Evolutionary conservation across 179 eudicot genomes (phyloP).

Genomic region (Beta lomatogona): DNA sequence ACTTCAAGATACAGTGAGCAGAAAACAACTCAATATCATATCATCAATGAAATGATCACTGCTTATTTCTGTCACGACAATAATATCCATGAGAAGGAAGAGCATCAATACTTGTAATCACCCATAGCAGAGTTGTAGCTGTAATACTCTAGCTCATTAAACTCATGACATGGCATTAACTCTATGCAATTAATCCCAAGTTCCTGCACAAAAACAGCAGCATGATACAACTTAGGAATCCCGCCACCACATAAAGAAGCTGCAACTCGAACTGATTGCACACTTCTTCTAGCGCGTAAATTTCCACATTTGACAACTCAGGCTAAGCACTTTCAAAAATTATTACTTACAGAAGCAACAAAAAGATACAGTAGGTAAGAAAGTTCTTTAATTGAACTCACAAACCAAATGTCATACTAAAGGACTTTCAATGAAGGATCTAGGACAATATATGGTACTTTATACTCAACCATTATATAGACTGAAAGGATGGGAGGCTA

Average conservation of each 20-base stretch:
- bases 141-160: conserved; percentile 90
- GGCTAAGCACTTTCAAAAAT: neutral
- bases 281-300: neutral
- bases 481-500: neutral
- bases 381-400: neutral
- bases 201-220: conserved; percentile 59
- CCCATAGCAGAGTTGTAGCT: conserved; percentile 92
- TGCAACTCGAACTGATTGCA: neutral
- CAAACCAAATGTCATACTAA: neutral
- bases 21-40: neutral
- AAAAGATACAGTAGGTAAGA: neutral
- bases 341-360: neutral
- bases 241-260: conserved; percentile 9
- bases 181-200: conserved; percentile 97
- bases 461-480: neutral
- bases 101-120: conserved; percentile 69
- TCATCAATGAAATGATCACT: neutral
- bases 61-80: neutral
- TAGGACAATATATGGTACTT: neutral
- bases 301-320: neutral
- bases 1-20: neutral
- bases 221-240: conserved; percentile 8
- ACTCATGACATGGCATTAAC: conserved; percentile 98
- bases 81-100: conserved; percentile 7
- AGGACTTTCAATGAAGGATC: neutral